Evolutionary conservation across 108 stramenopile genomes (phyloP), one percentile per base, ranked within the genome.

Genomic region (Mayamaea pseudoterrestris): DNA sequence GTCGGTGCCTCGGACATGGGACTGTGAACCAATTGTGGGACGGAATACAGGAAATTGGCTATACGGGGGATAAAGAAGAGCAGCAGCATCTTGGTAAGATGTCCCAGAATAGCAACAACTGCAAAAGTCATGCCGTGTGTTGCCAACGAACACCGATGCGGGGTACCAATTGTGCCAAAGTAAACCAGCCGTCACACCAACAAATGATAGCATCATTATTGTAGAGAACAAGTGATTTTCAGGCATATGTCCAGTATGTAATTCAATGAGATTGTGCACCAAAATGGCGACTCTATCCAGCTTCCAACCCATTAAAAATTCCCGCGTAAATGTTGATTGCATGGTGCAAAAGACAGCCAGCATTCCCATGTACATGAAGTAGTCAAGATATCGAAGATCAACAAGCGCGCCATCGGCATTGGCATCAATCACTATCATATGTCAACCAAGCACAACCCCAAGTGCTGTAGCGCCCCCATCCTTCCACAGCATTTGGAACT

Each of bases 331-430:
- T 53, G 80, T 80, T 8, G 81, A 74, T 74, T 99, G 98, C 58
- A 98, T 99, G 25, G 98, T 98, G 68, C 96, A 97, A 74, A 99
- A 99, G 2, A 99, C 94, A 1, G 94, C 93, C 27, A 97, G 70
- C 61, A 97, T 61, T 25, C 84, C 91, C 95, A 99, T 99, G 62
- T 93, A 97, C 18, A 94, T 57, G 47, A 90, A 57, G 58, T 95
- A 99, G n/a, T n/a, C n/a, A 27, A 87, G 68, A 30, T 63, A 41
- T 27, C 94, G 93, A 54, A 93, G 42, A 55, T 94, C 83, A 18
- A 96, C 42, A 3, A 93, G 56, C 3, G 63, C 60, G 22, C 92
- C 94, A 24, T 76, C 64, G 2, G 81, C 73, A 41, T 76, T 62
- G 35, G 60, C 44, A 67, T 95, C 86, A 18, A 95, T 71, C 2